Base-by-base conservation (phyloP, 441 rosid genomes). In the Corymbia calophylla region DNA sequence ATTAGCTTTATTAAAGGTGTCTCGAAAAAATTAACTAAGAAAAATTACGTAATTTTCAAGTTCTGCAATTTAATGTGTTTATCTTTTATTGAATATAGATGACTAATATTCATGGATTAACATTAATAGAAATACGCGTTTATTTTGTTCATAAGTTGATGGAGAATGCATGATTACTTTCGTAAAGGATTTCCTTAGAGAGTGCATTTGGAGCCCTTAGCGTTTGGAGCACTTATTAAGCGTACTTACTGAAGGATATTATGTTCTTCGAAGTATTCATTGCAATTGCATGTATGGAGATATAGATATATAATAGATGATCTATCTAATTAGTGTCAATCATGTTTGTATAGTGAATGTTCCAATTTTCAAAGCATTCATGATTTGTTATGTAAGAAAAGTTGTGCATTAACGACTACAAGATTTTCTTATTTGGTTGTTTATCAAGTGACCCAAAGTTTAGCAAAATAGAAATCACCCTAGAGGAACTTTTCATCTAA, bases 361-460 rank as follows among this genome's bases (percentile, higher is more conserved):
- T 21, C 21, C 1, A 1, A 73, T 73, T 19, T 35, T 39, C 82
- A 6, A 73, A 21, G 82, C 27, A 9, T 10, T 23, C 29, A 23
- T 4, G 0, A 64, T n/a, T 29, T 0, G 1, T 23, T 23, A n/a
- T 5, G 14, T 64, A 16, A 64, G 35, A 64, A 32, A 73, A 39
- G 16, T 39, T 19, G 44, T 21, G 49, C 27, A 73, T 73, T 11
- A 25, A 39, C 7, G 4, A 11, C 44, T 39, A 39, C 39, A 21
- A 62, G 32, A 62, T 27, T 25, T 19, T 35, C 6, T 10, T 35
- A 73, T 73, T 62, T 29, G 32, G 68, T 62, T 73, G 9, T 56
- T 56, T 56, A 56, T 21, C 62, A 56, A 9, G 62, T 56, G 29
- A 27, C 62, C 62, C 29, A 23, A 9, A 56, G 0, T 56, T 23